phyloP scores from a whole-genome alignment of 2,329 filamentous ascomycete genomes.

The Colletotrichum trifolii region DNA sequence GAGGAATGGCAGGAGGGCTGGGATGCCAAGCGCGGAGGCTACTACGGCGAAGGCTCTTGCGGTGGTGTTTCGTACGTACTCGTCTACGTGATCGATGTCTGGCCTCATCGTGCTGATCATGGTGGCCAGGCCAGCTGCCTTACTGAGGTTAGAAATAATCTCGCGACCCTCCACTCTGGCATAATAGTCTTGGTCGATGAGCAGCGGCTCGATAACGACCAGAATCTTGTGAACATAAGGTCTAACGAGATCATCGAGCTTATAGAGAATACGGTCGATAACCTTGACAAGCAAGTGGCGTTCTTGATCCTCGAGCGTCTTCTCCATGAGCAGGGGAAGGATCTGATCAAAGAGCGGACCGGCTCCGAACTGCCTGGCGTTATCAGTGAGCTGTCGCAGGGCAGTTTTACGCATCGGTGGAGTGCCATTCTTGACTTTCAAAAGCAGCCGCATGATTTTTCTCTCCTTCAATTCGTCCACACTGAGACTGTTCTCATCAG shows the following conservation, averaged over 20 bases:
- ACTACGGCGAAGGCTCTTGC: constrained; percentile 97
- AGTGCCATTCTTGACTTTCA: constrained; percentile 99
- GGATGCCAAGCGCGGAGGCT: constrained; percentile 94
- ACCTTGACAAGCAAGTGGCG: constrained; percentile 98
- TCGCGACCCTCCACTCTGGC: constrained; percentile 97
- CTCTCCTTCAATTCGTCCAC: constrained; percentile 97
- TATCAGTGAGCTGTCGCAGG: constrained; percentile 95
- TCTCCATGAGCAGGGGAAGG: constrained; percentile 96
- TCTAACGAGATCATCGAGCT: constrained; percentile 94
- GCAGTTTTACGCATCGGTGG: constrained; percentile 99
- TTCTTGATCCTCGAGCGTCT: constrained; percentile 96
- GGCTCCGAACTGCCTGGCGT: constrained; percentile 94
- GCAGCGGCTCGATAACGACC: constrained; percentile 97
- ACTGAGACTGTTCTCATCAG: constrained; percentile 89
- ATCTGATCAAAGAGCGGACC: constrained; percentile 97
- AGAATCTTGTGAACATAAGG: constrained; percentile 98
- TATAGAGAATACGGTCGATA: constrained; percentile 98
- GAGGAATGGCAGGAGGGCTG: constrained; percentile 92
- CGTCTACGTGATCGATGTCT: constrained; percentile 97
- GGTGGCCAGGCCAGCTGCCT: constrained; percentile 94
- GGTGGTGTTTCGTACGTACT: constrained; percentile 98
- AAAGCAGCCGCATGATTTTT: constrained; percentile 95
- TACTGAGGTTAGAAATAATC: constrained; percentile 97
- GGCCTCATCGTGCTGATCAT: constrained; percentile 99
- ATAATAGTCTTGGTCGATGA: constrained; percentile 99